Evolutionary conservation across 805 yeast genomes (phyloP), one percentile per base, ranked within the genome.

Genomic region (Candida michaelii): DNA sequence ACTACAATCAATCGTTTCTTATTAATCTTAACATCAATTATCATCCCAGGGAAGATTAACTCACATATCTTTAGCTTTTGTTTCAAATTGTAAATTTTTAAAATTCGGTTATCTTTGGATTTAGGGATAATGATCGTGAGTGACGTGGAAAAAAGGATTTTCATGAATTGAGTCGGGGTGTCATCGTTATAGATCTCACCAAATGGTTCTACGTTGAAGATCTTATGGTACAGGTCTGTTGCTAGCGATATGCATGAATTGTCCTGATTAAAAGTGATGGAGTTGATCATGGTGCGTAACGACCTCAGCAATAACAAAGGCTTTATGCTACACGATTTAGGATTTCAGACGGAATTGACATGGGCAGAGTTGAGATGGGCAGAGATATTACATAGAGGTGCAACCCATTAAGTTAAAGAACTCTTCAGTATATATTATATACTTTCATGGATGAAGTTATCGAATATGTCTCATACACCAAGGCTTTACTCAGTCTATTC

Each of bases 1-100:
- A 86, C 79, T 13, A 90, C 93, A 24, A 88, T 74, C 50, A 91
- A 72, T 34, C 97, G 69, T 52, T 85, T 84, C 32, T 97, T 74
- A 62, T 91, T 93, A 65, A 91, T 74, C 51, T 79, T 80, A 25
- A 91, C 83, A 39, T 79, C 79, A 19, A 84, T 66, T 2, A 91
- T 82, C 6, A 81, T 69, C 3, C 88, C 79, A 1, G 96, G 91
- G 61, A 89, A 93, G 0, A 91, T 79, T 51, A 91, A 69, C 57
- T 91, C 98, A 63, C 98, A 91, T 14, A 91, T 89, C 56, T 68
- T 69, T 34, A 66, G 47, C 39, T 65, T 63, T 44, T 67, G 74
- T 50, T 69, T 71, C 39, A 69, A 54, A 43, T 71, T 71, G 52
- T 58, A 65, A 13, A 71, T 65, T 40, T 64, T 65, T 24, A 71